phyloP scores from a whole-genome alignment of 345 rosid species.

The Iberis pinnata region DNA sequence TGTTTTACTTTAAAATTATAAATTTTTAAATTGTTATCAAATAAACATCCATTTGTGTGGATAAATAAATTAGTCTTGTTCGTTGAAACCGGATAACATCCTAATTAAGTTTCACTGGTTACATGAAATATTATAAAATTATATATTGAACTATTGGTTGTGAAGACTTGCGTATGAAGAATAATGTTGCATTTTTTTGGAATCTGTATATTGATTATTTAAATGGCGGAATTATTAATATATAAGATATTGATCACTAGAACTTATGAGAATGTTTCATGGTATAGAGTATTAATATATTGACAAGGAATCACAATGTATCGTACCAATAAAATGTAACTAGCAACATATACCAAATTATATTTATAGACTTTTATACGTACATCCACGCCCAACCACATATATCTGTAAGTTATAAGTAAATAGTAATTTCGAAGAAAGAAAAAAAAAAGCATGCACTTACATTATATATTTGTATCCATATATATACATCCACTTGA shows the following conservation, averaged over 20 bases:
- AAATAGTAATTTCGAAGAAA: slow-evolving; percentile 17
- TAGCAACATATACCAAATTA: slow-evolving; percentile 10
- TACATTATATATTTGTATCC: slow-evolving; percentile 7
- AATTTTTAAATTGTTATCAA: neutral
- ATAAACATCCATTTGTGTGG: slow-evolving; percentile 15
- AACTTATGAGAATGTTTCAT: slow-evolving; percentile 20
- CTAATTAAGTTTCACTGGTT: slow-evolving; percentile 4
- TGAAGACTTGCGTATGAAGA: slow-evolving; percentile 19
- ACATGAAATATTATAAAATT: slow-evolving; percentile 3
- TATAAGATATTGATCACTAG: slow-evolving; percentile 15
- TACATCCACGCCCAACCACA: slow-evolving; percentile 13
- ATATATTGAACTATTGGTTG: slow-evolving; percentile 19
- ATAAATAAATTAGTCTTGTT: slow-evolving; percentile 15
- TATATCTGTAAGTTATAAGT: slow-evolving; percentile 16
- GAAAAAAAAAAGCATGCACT: slow-evolving; percentile 20
- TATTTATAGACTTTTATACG: slow-evolving; percentile 13
- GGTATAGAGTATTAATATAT: slow-evolving; percentile 10
- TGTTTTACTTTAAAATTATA: slow-evolving; percentile 7
- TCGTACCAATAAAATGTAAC: slow-evolving; percentile 13
- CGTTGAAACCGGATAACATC: slow-evolving; percentile 13
- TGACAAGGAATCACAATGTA: slow-evolving; percentile 15
- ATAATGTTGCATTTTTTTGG: slow-evolving; percentile 10
- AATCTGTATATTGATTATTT: neutral
- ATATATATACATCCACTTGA: slow-evolving; percentile 17
- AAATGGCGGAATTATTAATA: slow-evolving; percentile 6